These are phyloP conservation scores for Pseudomonodictys pantanalensis DNA, from an alignment of 495 filamentous ascomycete genomes.

Conservation along the genomic window DNA sequence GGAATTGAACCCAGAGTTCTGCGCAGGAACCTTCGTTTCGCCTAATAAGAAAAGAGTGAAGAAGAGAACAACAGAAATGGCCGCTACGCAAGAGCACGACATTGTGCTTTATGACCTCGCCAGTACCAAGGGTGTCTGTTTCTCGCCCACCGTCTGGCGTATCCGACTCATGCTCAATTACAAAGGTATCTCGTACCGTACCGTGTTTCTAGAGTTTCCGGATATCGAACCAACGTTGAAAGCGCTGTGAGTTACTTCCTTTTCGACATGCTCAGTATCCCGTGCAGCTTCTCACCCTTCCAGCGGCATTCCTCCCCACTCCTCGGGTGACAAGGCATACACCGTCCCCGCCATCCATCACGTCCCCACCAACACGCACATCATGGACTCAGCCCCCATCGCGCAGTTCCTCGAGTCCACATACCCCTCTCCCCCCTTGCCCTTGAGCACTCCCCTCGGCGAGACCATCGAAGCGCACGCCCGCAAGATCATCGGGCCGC, in stretches of 20 bases:
- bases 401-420: conserved; percentile 45
- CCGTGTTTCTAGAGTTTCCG: conserved; percentile 46
- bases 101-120: conserved; percentile 47
- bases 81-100: conserved; percentile 36
- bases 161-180: conserved; percentile 49
- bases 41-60: too few relatives aligned
- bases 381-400: conserved; percentile 46
- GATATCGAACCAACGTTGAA: conserved; percentile 47
- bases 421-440: conserved; percentile 41
- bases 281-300: conserved; percentile 9
- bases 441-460: conserved; percentile 41
- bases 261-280: conserved; percentile 15
- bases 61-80: too few relatives aligned
- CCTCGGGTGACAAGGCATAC: conserved; percentile 38
- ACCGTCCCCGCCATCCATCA: conserved; percentile 47
- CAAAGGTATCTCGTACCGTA: conserved; percentile 43
- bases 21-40: too few relatives aligned
- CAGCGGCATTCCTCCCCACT: conserved; percentile 31
- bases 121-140: conserved; percentile 43
- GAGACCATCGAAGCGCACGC: conserved; percentile 40
- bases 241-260: conserved; percentile 39
- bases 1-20: too few relatives aligned
- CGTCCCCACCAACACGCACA: conserved; percentile 42
- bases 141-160: conserved; percentile 46
- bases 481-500: conserved; percentile 34